Evolutionary conservation across 2,329 filamentous ascomycete species (phyloP).

Genomic region (Fusarium buharicum): DNA sequence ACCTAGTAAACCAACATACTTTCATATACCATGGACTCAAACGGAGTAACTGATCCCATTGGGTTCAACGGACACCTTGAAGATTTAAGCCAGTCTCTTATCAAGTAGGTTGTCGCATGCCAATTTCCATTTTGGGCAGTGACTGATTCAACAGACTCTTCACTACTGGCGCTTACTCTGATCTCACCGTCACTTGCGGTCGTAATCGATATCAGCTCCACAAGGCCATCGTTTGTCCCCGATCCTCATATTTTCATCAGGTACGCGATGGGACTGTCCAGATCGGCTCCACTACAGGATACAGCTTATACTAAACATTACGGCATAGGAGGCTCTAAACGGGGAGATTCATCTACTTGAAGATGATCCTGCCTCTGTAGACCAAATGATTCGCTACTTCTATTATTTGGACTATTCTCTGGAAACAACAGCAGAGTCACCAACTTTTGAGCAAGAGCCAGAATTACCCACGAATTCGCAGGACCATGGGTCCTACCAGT

Average conservation of each 20-base stretch:
- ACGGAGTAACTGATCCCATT: not conserved
- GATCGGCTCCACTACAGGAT: no score
- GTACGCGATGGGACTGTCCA: not conserved
- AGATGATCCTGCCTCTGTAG: slow-evolving; percentile 6
- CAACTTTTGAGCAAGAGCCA: no score
- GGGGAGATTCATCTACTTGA: slow-evolving; percentile 8
- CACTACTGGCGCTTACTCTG: not conserved
- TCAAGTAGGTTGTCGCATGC: not conserved
- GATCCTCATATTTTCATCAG: slow-evolving; percentile 12
- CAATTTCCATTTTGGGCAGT: not conserved
- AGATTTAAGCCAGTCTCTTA: not conserved
- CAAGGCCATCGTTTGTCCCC: slow-evolving; percentile 18
- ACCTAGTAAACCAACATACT: no score
- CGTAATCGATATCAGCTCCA: slow-evolving; percentile 10
- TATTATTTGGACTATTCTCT: no score
- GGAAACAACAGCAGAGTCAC: no score
- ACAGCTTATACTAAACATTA: not conserved
- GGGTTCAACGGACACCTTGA: not conserved
- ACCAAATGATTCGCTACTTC: slow-evolving; percentile 6
- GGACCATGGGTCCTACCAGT: no score
- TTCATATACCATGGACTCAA: not conserved
- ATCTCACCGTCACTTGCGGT: slow-evolving; percentile 9
- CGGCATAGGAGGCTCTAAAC: slow-evolving; percentile 6
- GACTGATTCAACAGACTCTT: not conserved
- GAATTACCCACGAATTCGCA: no score